Conservation (phyloP, 1,139 yeast species). For the Pneumocystis carinii region DNA sequence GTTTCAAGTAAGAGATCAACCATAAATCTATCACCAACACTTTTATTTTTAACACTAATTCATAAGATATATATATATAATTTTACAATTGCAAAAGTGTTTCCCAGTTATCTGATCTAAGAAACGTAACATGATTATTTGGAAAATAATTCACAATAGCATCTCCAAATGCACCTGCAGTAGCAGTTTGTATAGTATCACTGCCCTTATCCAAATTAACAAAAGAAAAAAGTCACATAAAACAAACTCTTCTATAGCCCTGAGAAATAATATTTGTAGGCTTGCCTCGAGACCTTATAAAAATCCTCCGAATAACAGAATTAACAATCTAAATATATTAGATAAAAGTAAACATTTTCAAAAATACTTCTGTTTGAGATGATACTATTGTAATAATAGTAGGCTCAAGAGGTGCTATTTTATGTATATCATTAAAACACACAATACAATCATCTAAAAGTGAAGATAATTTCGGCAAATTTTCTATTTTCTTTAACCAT, state of each 20-base stretch:
- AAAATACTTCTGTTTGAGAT: constrained; percentile 1
- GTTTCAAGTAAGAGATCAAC: constrained; percentile 5
- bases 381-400: neutral
- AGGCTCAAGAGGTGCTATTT: neutral
- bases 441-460: neutral
- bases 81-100: neutral
- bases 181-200: constrained; percentile 5
- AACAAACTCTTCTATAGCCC: constrained; percentile 8
- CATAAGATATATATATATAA: neutral
- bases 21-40: constrained; percentile 10
- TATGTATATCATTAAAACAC: neutral
- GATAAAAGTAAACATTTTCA: neutral
- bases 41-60: constrained; percentile 2
- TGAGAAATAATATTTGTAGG: constrained; percentile 6
- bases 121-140: constrained; percentile 7
- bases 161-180: constrained; percentile 3
- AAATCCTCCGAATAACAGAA: neutral
- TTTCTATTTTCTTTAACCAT: neutral
- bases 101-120: constrained; percentile 5
- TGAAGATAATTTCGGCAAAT: neutral
- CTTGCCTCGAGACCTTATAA: neutral
- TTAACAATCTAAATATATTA: neutral
- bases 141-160: constrained; percentile 8
- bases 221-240: neutral
- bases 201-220: constrained; percentile 2